Percentiles rank a stretch among this genome's conserved stretches.
Evolutionary conservation across 441 rosid species (phyloP).

Genomic region (Lepidium campestre): DNA sequence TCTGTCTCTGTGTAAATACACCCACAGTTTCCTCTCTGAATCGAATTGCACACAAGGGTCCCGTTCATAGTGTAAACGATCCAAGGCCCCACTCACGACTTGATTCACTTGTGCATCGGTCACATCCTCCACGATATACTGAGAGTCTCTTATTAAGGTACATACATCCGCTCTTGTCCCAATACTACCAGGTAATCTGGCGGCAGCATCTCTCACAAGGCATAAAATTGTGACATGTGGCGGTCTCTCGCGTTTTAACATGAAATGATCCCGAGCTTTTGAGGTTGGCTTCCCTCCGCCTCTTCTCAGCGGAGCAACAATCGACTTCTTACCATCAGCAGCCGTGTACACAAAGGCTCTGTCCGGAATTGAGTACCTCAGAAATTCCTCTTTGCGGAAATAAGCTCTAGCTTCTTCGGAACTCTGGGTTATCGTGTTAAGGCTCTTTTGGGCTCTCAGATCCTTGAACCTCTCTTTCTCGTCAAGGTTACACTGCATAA

Average conservation of each 20-base stretch:
- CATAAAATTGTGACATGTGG: slow-evolving; percentile 98
- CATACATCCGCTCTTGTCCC: slow-evolving; percentile 99
- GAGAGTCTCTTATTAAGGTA: slow-evolving; percentile 91
- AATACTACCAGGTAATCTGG: slow-evolving; percentile 95
- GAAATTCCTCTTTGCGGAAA: slow-evolving; percentile 86
- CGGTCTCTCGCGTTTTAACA: slow-evolving; percentile 98
- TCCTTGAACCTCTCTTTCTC: slow-evolving; percentile 99
- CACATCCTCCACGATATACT: slow-evolving; percentile 86
- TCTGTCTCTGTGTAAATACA: slow-evolving; percentile 86
- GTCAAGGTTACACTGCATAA: slow-evolving; percentile 80
- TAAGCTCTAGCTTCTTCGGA: slow-evolving; percentile 87
- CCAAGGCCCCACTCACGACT: slow-evolving; percentile 97
- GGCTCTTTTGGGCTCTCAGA: slow-evolving; percentile 98
- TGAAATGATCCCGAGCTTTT: slow-evolving; percentile 98
- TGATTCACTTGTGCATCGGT: slow-evolving; percentile 91
- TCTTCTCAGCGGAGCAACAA: slow-evolving; percentile 98
- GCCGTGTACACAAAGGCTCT: slow-evolving; percentile 97
- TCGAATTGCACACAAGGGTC: slow-evolving; percentile 98
- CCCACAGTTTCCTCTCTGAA: slow-evolving; percentile 94
- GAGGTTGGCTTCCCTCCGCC: slow-evolving; percentile 99
- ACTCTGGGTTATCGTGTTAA: slow-evolving; percentile 76
- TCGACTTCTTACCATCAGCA: slow-evolving; percentile 95
- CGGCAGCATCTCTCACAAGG: slow-evolving; percentile 98
- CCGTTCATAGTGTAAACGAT: slow-evolving; percentile 95
- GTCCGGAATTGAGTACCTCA: slow-evolving; percentile 95